Percentiles rank a stretch among this genome's conserved stretches.
phyloP scores from a whole-genome alignment of 371 early-diverging fungal genomes.

The Rhizopus microsporus region DNA sequence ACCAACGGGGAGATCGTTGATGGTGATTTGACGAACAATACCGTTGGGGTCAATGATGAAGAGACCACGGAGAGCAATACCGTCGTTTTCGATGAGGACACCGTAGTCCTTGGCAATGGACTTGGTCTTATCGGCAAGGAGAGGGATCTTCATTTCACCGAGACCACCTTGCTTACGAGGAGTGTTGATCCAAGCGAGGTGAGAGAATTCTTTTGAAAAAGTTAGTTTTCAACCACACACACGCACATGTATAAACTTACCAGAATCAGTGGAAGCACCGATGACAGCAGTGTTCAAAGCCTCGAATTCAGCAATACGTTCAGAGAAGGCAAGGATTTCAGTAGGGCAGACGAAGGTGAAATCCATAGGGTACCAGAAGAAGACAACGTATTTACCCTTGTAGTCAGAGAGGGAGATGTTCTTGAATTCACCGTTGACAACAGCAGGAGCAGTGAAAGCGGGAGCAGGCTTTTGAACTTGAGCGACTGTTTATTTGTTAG shows the following conservation, averaged over 20 bases:
- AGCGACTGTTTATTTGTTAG: conserved; percentile 20
- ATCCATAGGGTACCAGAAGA: conserved; percentile 54
- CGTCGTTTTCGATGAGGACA: conserved; percentile 68
- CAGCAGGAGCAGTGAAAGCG: conserved; percentile 75
- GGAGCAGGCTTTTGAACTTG: conserved; percentile 67
- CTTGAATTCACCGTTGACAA: conserved; percentile 77
- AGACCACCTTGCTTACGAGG: conserved; percentile 81
- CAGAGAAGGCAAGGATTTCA: conserved; percentile 70
- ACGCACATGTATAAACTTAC: conserved; percentile 25
- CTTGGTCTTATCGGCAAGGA: conserved; percentile 74
- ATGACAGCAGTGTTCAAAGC: conserved; percentile 59
- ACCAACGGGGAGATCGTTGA: conserved; percentile 79
- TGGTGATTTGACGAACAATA: conserved; percentile 54
- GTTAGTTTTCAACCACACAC: not conserved
- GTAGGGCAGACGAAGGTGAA: conserved; percentile 71
- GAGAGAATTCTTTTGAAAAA: conserved; percentile 39
- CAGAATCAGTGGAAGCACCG: conserved; percentile 52
- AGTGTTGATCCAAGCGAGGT: conserved; percentile 65
- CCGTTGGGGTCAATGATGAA: conserved; percentile 81
- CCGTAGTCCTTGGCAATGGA: conserved; percentile 71
- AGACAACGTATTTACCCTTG: conserved; percentile 72
- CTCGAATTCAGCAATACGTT: conserved; percentile 67
- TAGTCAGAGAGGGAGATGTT: conserved; percentile 82
- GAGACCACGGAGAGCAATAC: conserved; percentile 57
- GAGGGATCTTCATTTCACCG: conserved; percentile 70